A percentile compares a stretch with the other conserved stretches of the same genome.
These are phyloP conservation scores for Cercospora sp. DNA, from an alignment of 2,329 filamentous ascomycete species.

Conservation along the genomic window DNA sequence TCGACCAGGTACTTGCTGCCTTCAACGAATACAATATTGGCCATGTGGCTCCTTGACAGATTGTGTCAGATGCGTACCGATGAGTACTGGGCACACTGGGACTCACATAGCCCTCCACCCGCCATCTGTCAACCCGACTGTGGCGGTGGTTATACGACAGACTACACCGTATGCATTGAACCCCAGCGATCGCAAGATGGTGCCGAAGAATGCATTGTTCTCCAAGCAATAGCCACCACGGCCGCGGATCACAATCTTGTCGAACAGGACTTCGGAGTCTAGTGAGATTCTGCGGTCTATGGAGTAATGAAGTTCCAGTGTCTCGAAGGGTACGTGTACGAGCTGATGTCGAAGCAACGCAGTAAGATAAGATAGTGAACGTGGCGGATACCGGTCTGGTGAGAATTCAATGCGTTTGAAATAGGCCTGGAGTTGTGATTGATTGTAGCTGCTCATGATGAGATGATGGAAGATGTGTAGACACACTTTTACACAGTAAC, in stretches of 20 bases:
- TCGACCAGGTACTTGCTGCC: conserved; percentile 58
- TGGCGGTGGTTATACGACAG: neutral
- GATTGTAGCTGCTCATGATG: neutral
- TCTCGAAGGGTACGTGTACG: conserved; percentile 56
- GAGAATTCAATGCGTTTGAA: neutral
- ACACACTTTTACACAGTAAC: too few species aligned
- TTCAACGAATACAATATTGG: conserved; percentile 49
- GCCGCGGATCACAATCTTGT: conserved; percentile 52
- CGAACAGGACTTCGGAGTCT: conserved; percentile 52
- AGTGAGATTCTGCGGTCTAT: conserved; percentile 51
- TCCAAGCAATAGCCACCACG: conserved; percentile 64
- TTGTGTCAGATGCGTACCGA: neutral
- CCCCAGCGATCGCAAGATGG: conserved; percentile 53
- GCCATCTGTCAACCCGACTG: neutral
- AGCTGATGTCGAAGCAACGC: conserved; percentile 38
- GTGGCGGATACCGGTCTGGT: neutral
- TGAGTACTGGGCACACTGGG: neutral
- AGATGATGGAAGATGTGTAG: neutral
- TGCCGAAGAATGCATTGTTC: conserved; percentile 55
- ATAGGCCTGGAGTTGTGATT: neutral
- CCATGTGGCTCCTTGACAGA: conserved; percentile 38
- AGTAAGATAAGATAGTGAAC: conserved; percentile 24
- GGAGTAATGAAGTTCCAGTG: conserved; percentile 58
- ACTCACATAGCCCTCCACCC: neutral
- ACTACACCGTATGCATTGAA: conserved; percentile 43